Conservation (phyloP, 2,329 filamentous ascomycete genomes). For the Mycosphaerella arachidis region DNA sequence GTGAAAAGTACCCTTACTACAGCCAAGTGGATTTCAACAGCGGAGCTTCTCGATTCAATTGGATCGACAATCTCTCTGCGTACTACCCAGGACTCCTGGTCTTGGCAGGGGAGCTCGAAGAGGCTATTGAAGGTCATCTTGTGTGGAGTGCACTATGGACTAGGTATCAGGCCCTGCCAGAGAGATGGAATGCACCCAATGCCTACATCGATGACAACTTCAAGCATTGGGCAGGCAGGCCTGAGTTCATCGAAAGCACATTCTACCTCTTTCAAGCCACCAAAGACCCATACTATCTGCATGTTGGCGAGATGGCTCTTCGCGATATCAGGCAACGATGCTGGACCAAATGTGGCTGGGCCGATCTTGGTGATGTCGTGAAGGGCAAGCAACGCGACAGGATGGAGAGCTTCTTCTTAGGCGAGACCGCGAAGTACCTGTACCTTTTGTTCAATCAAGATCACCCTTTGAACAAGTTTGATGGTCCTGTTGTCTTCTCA, state of each 20-base stretch:
- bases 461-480: conserved; percentile 82
- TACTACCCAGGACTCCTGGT: conserved; percentile 89
- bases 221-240: conserved; percentile 90
- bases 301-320: conserved; percentile 93
- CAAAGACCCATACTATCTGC: conserved; percentile 89
- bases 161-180: conserved; percentile 85
- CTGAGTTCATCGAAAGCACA: conserved; percentile 94
- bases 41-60: conserved; percentile 81
- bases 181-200: conserved; percentile 68
- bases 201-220: conserved; percentile 80
- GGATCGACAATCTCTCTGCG: conserved; percentile 93
- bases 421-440: conserved; percentile 93
- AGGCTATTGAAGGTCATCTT: conserved; percentile 84
- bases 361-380: conserved; percentile 61
- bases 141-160: conserved; percentile 93
- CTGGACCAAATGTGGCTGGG: conserved; percentile 89
- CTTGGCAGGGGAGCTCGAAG: conserved; percentile 81
- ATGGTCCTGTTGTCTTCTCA: conserved; percentile 86
- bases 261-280: conserved; percentile 95
- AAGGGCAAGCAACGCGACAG: conserved; percentile 83
- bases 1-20: conserved; percentile 83
- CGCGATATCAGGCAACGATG: conserved; percentile 83
- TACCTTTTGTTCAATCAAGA: conserved; percentile 83
- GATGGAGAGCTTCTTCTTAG: conserved; percentile 98
- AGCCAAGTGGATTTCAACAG: conserved; percentile 85